Evolutionary conservation across 2,329 filamentous ascomycete genomes (phyloP).

Genomic region (Botryotinia calthae): DNA sequence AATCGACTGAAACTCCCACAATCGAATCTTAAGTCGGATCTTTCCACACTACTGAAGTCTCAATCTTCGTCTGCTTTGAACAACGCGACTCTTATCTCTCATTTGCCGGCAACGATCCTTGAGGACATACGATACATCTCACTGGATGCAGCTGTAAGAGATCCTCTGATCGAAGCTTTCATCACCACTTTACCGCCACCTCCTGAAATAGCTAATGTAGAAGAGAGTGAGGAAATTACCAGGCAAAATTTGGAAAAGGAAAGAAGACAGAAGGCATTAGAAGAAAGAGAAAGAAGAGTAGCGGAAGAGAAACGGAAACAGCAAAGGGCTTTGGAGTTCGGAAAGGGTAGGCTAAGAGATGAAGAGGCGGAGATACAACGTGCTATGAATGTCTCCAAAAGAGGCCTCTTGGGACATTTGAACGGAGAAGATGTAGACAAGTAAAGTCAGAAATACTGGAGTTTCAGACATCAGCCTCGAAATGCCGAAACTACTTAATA

Average conservation of each 20-base stretch:
- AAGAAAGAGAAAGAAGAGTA: constrained; percentile 60
- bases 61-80: constrained; percentile 60
- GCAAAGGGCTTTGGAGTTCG: constrained; percentile 56
- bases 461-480: background rate
- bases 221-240: constrained; percentile 52
- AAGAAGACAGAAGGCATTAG: constrained; percentile 64
- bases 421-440: constrained; percentile 29
- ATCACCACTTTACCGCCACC: constrained; percentile 62
- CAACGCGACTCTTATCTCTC: constrained; percentile 52
- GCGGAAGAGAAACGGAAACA: constrained; percentile 62
- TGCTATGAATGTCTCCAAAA: constrained; percentile 67
- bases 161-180: constrained; percentile 64
- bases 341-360: constrained; percentile 60
- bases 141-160: constrained; percentile 58
- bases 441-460: background rate
- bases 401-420: constrained; percentile 62
- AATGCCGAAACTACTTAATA: background rate
- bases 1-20: constrained; percentile 63
- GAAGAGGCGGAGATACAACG: constrained; percentile 66
- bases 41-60: constrained; percentile 62
- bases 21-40: constrained; percentile 65
- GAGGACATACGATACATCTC: constrained; percentile 69
- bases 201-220: constrained; percentile 47
- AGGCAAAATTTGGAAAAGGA: constrained; percentile 52
- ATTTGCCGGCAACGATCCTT: constrained; percentile 61